Conservation (phyloP, 75 land plant species). For the Sequoiadendron giganteum region DNA sequence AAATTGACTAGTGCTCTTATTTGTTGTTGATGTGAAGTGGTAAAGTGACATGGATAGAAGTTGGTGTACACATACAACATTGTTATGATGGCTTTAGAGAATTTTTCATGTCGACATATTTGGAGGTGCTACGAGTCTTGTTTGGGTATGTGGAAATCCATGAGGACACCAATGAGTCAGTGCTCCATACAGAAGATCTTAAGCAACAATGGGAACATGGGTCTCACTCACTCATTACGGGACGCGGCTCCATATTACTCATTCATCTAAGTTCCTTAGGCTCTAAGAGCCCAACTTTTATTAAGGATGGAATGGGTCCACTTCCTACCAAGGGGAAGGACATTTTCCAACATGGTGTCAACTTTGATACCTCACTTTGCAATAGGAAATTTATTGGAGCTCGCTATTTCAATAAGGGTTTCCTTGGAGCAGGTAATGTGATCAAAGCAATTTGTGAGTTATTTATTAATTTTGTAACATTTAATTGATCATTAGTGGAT, state of each 20-base stretch:
- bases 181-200: conserved; percentile 26
- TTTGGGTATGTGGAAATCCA: conserved; percentile 15
- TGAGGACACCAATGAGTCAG: conserved; percentile 25
- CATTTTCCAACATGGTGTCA: conserved; percentile 44
- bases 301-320: conserved; percentile 43
- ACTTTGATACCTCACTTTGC: conserved; percentile 35
- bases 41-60: conserved; percentile 11
- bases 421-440: no score
- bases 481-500: no score
- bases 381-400: conserved; percentile 75
- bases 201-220: no score
- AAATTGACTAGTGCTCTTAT: not conserved
- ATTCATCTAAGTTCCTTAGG: conserved; percentile 39
- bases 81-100: conserved; percentile 79
- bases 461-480: no score
- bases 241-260: conserved; percentile 38
- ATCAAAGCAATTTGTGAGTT: no score
- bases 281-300: conserved; percentile 67
- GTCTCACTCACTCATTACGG: no score
- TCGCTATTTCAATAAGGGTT: conserved; percentile 29
- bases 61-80: conserved; percentile 58
- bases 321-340: conserved; percentile 62
- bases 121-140: conserved; percentile 17
- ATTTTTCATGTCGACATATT: conserved; percentile 36
- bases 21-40: not conserved